Conservation (phyloP, 1,284 basidiomycete species). For the Entoloma clypeatum region DNA sequence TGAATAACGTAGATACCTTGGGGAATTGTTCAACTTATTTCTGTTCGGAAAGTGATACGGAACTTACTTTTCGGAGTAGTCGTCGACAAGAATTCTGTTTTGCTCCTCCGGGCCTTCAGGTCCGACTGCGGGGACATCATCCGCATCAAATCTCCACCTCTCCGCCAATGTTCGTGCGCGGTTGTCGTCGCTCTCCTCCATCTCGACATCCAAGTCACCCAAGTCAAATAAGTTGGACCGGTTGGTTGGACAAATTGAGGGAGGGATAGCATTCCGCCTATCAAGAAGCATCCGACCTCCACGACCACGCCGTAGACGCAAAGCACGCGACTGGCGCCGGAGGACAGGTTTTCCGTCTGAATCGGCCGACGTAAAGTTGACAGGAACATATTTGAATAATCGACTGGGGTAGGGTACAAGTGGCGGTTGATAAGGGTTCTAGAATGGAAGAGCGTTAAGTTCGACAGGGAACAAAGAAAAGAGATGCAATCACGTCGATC, state of each 20-base stretch:
- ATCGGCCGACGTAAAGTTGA: slow-evolving; percentile 34
- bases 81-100: slow-evolving; percentile 65
- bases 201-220: slow-evolving; percentile 25
- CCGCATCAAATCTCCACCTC: slow-evolving; percentile 67
- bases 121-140: slow-evolving; percentile 54
- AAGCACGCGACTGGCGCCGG: slow-evolving; percentile 40
- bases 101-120: slow-evolving; percentile 66
- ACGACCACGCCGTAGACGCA: slow-evolving; percentile 76
- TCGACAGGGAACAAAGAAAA: no score
- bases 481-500: slow-evolving; percentile 59
- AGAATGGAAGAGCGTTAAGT: neutral
- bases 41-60: slow-evolving; percentile 3
- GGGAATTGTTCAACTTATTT: slow-evolving; percentile 10
- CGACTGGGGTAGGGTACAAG: slow-evolving; percentile 47
- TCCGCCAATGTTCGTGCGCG: slow-evolving; percentile 47
- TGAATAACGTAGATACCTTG: slow-evolving; percentile 52
- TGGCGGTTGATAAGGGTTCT: slow-evolving; percentile 63
- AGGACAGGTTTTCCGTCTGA: slow-evolving; percentile 20
- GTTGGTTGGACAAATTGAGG: slow-evolving; percentile 16
- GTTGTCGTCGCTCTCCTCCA: slow-evolving; percentile 39
- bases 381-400: slow-evolving; percentile 60
- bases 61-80: slow-evolving; percentile 58
- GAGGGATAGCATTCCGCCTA: slow-evolving; percentile 47
- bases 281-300: slow-evolving; percentile 81
- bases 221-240: slow-evolving; percentile 27